Base-by-base conservation (phyloP, 768 basidiomycete genomes). In the Suillus discolor region DNA sequence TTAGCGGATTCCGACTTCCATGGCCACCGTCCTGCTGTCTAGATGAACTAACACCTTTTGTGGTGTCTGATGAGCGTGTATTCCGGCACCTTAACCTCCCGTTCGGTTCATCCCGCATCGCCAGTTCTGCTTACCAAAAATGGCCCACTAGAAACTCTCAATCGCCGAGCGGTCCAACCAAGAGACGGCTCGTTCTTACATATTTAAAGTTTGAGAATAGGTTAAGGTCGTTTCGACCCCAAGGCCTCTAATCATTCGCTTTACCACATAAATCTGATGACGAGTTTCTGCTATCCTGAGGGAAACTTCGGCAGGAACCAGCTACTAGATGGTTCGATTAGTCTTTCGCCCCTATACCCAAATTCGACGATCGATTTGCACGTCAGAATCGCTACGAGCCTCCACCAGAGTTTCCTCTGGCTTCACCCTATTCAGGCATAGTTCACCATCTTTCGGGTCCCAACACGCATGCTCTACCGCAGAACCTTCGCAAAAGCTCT, bases 341-440 rank as follows among this genome's bases (percentile, higher is more conserved):
- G 91, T 92, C 91, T 92, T 92, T 92, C 89, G 88, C 90, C 91
- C 91, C 91, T 92, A 92, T 92, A 91, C 90, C 89, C 90, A 91
- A 90, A 89, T 92, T 90, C 83, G 88, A 92, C 90, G 88, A 92
- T 91, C 88, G 90, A 92, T 92, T 92, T 93, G 91, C 91, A 92
- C 89, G 89, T 92, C 91, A 93, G 91, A 92, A 93, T 89, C 87
- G 90, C 91, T 92, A 90, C 88, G 87, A 90, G 89, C 91, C 89
- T 92, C 90, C 90, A 92, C 89, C 91, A 92, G 90, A 90, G 91
- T 93, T 92, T 92, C 90, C 91, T 90, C 90, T 92, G 91, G 90
- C 91, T 92, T 91, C 88, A 84, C 89, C 89, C 89, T 91, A 89
- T 87, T 88, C 89, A 90, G 83, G 84, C 88, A 91, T 90, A 90